Base-by-base conservation (phyloP, 306 rosid genomes). In the Rosa multiflora region DNA sequence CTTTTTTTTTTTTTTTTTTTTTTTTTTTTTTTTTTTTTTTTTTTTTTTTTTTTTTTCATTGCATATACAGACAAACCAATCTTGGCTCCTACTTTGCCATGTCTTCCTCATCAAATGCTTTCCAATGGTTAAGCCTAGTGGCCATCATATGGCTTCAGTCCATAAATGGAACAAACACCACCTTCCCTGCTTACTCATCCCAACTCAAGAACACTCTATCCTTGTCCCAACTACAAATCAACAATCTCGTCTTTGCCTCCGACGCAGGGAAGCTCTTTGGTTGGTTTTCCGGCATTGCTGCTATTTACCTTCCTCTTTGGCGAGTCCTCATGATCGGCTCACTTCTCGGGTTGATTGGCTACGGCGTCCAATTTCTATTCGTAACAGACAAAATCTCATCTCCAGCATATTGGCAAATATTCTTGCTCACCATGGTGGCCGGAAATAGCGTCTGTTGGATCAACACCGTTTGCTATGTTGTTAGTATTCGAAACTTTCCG, bases 381-480 rank as follows among this genome's bases (percentile, higher is more conserved):
- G 23, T 95, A 35, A 88, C 86, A 5, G 62, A 88, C 74, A 90
- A 83, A 23, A 77, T 92, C 7, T 53, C 84, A 10, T 49, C 84
- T 6, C 78, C 89, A 0, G 86, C 95, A 1, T 92, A 92, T 79
- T 86, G 90, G 84, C 87, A 87, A 42, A 73, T 92, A 1, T 92
- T 92, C 84, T 5, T 87, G 0, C 89, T 95, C 79, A 87, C 97
- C 39, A 90, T 91, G 46, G 23, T 92, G 0, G 94, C 99, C n/a
- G 99, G 99, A 1, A 95, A 92, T 75, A 92, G 99, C 86, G 89
- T 92, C 42, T 95, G 98, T 32, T 95, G 99, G 99, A 85, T 95
- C 51, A 95, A 92, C 87, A 95, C 97, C 1, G 97, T 92, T 2
- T 88, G 94, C 47, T 95, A 91, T 71, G 91, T 82, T 29, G 88